phyloP scores from a whole-genome alignment of 2,329 filamentous ascomycete species.

The Exophiala calicioides region DNA sequence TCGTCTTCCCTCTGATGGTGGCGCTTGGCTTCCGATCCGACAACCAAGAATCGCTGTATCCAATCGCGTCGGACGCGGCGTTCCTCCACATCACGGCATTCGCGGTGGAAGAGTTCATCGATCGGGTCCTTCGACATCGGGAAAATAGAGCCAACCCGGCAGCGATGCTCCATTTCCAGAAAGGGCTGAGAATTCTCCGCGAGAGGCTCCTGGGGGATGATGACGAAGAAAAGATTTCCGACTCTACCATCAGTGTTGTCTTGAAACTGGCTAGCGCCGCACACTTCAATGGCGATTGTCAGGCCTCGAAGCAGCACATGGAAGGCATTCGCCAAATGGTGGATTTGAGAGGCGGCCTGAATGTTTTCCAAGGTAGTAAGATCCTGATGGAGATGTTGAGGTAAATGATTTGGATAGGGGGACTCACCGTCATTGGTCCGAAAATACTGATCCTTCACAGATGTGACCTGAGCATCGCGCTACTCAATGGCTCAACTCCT shows the following conservation, averaged over 20 bases:
- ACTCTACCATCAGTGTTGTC: slow-evolving; percentile 37
- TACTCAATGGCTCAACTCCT: slow-evolving; percentile 29
- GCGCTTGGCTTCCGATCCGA: slow-evolving; percentile 35
- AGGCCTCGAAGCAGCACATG: slow-evolving; percentile 38
- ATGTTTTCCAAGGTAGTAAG: slow-evolving; percentile 37
- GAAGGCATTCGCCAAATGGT: slow-evolving; percentile 43
- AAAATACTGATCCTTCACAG: slow-evolving; percentile 12
- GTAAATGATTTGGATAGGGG: slow-evolving; percentile 21
- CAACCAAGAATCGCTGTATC: slow-evolving; percentile 35
- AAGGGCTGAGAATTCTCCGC: slow-evolving; percentile 35
- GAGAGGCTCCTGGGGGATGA: slow-evolving; percentile 34
- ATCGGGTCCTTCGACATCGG: slow-evolving; percentile 25
- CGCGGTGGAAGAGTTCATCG: slow-evolving; percentile 38
- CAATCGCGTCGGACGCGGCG: slow-evolving; percentile 37
- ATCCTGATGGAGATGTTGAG: slow-evolving; percentile 40
- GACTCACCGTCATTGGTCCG: not conserved
- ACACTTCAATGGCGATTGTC: slow-evolving; percentile 33
- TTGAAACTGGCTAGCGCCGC: slow-evolving; percentile 38
- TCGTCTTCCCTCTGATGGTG: slow-evolving; percentile 38
- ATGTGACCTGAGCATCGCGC: slow-evolving; percentile 34
- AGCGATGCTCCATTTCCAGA: slow-evolving; percentile 33
- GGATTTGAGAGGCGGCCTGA: slow-evolving; percentile 40
- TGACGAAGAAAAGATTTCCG: slow-evolving; percentile 32
- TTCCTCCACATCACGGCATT: slow-evolving; percentile 43
- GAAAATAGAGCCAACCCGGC: slow-evolving; percentile 2